Evolutionary conservation across 371 early-diverging fungal species (phyloP).

Genomic region (Mortierella sp.): DNA sequence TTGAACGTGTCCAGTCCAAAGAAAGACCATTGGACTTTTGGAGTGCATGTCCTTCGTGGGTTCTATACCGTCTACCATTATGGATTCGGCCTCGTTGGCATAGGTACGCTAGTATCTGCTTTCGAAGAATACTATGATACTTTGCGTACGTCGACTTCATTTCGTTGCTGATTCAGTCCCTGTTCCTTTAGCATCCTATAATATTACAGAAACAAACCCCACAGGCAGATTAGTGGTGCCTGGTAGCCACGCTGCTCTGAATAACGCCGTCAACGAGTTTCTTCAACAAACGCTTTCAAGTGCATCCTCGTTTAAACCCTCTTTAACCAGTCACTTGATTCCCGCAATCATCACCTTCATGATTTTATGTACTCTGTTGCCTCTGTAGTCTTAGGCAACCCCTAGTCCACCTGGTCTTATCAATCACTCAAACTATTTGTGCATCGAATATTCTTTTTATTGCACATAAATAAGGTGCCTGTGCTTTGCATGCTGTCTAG

Average conservation of each 20-base stretch:
- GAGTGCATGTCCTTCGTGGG: conserved; percentile 22
- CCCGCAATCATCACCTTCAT: background rate
- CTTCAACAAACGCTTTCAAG: conserved; percentile 9
- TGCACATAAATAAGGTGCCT: too few relatives aligned
- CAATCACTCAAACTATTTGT: too few relatives aligned
- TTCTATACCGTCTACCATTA: conserved; percentile 40
- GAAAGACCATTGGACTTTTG: conserved; percentile 40
- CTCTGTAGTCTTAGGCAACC: too few relatives aligned
- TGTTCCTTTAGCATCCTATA: conserved; percentile 21
- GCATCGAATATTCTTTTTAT: too few relatives aligned
- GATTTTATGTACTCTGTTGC: background rate
- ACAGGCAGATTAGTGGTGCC: conserved; percentile 15
- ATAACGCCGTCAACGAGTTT: conserved; percentile 8
- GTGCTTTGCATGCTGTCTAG: too few relatives aligned
- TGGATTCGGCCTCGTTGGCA: conserved; percentile 23
- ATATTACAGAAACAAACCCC: conserved; percentile 26
- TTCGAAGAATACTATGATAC: background rate
- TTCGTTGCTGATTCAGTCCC: background rate
- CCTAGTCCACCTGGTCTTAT: too few relatives aligned
- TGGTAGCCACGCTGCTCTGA: conserved; percentile 12
- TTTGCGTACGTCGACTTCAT: too few relatives aligned
- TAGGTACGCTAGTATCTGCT: conserved; percentile 6
- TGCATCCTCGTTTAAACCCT: background rate
- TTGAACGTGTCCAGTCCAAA: conserved; percentile 9
- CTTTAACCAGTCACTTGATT: background rate